A percentile compares a stretch with the other conserved stretches of the same genome.
Conservation (phyloP, 305 asterid genomes). For the Fraxinus baroniana region DNA sequence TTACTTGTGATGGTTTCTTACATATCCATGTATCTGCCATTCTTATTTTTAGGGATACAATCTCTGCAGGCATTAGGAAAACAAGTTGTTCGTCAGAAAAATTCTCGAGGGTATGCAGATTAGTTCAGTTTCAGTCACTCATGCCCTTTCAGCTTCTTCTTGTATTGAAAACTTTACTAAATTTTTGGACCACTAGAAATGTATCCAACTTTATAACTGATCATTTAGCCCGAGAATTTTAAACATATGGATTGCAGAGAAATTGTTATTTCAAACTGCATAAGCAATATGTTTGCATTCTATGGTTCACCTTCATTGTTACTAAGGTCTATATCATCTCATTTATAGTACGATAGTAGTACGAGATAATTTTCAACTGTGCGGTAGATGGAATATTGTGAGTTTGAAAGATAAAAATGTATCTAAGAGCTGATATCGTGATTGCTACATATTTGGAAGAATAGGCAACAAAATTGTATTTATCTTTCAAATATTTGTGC, state of each 20-base stretch:
- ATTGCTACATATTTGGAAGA: neutral
- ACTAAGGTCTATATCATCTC: neutral
- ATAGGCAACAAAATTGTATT: neutral
- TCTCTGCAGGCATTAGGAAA: constrained; percentile 34
- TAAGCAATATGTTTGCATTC: constrained; percentile 10
- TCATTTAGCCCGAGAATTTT: constrained; percentile 5
- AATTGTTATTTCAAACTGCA: constrained; percentile 14
- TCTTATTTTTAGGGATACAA: constrained; percentile 36
- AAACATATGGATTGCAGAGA: neutral
- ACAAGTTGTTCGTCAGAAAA: constrained; percentile 40
- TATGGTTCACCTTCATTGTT: neutral
- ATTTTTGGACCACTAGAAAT: neutral
- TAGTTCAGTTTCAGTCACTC: constrained; percentile 6
- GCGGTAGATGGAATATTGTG: neutral
- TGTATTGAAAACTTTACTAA: neutral
- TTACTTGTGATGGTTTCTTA: constrained; percentile 19
- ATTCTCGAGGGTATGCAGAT: constrained; percentile 40
- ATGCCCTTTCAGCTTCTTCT: neutral
- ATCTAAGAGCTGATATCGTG: constrained; percentile 2
- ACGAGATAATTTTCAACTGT: neutral
- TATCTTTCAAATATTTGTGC: neutral
- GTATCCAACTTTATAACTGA: neutral
- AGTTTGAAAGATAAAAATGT: constrained; percentile 4
- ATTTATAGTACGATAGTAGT: neutral
- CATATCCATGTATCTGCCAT: constrained; percentile 9